Evolutionary conservation across 805 yeast species (phyloP).

Genomic region (Myxozyma geophila): DNA sequence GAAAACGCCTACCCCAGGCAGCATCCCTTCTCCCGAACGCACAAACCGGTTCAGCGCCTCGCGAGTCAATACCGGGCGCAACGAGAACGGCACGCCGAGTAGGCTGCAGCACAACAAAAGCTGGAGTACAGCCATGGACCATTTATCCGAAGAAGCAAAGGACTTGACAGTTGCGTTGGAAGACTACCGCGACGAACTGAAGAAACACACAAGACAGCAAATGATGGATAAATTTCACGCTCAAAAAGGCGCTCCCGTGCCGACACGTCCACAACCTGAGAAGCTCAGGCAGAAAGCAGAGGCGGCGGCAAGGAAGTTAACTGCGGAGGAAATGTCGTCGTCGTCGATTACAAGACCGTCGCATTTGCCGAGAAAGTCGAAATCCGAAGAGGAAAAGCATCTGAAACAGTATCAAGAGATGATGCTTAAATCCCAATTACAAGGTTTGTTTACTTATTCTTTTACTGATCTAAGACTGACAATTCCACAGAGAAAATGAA

Average conservation of each 20-base stretch:
- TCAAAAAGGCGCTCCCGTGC: constrained; percentile 14
- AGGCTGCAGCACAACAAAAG: neutral
- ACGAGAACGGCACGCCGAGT: neutral
- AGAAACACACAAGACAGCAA: constrained; percentile 6
- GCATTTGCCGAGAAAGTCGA: constrained; percentile 68
- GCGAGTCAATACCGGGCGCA: neutral
- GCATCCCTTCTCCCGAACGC: constrained; percentile 2
- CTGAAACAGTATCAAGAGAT: constrained; percentile 56
- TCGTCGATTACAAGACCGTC: constrained; percentile 62
- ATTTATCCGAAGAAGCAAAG: constrained; percentile 46
- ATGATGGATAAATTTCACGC: constrained; percentile 1
- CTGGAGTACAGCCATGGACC: constrained; percentile 42
- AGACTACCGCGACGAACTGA: constrained; percentile 30
- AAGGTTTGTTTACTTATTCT: constrained; percentile 8
- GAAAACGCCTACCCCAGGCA: constrained; percentile 6
- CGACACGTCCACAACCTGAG: neutral
- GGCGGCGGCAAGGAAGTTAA: constrained; percentile 2
- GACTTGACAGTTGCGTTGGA: constrained; percentile 44
- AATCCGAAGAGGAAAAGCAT: constrained; percentile 59
- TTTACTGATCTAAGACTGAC: neutral
- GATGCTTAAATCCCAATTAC: constrained; percentile 40
- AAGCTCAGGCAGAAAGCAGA: constrained; percentile 6
- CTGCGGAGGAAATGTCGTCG: constrained; percentile 35
- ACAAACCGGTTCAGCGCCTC: neutral
- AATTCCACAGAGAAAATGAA: constrained; percentile 27